A percentile compares a stretch with the other conserved stretches of the same genome.
These are phyloP conservation scores for Fusarium denticulatum DNA, from an alignment of 2,329 filamentous ascomycete species.

Conservation along the genomic window DNA sequence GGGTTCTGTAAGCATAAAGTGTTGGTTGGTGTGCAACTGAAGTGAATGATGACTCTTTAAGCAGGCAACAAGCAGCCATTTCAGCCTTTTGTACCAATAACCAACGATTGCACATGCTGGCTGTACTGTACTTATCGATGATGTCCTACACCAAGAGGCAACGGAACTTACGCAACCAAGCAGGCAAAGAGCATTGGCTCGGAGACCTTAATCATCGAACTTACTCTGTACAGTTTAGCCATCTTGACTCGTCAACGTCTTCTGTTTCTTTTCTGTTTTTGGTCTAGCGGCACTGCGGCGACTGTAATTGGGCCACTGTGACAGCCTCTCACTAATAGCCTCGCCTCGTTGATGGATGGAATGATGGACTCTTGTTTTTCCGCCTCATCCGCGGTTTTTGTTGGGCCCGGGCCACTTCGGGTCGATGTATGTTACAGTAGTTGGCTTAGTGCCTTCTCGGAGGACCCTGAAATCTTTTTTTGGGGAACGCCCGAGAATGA, in stretches of 20 bases:
- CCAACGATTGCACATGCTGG: neutral
- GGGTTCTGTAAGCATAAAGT: neutral
- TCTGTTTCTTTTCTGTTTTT: constrained; percentile 37
- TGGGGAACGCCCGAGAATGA: constrained; percentile 25
- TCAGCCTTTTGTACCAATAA: neutral
- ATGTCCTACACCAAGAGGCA: constrained; percentile 12
- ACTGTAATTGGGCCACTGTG: constrained; percentile 1
- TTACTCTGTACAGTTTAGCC: constrained; percentile 25
- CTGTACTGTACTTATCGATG: neutral
- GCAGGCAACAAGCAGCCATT: constrained; percentile 16
- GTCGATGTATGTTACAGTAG: constrained; percentile 34
- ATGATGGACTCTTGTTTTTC: constrained; percentile 25
- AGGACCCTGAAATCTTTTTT: constrained; percentile 43
- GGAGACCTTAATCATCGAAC: constrained; percentile 20
- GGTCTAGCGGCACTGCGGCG: constrained; percentile 8
- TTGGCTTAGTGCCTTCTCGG: constrained; percentile 26
- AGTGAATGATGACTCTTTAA: constrained; percentile 16
- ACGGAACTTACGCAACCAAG: constrained; percentile 19
- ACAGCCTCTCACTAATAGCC: constrained; percentile 31
- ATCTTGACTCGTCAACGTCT: constrained; percentile 35
- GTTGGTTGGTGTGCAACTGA: constrained; percentile 10
- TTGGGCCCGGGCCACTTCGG: constrained; percentile 35
- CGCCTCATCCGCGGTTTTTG: constrained; percentile 41
- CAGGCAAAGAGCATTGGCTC: neutral
- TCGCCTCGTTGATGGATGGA: constrained; percentile 30